Evolutionary conservation across 2,329 filamentous ascomycete genomes (phyloP).

Genomic region (Macrophomina tecta): DNA sequence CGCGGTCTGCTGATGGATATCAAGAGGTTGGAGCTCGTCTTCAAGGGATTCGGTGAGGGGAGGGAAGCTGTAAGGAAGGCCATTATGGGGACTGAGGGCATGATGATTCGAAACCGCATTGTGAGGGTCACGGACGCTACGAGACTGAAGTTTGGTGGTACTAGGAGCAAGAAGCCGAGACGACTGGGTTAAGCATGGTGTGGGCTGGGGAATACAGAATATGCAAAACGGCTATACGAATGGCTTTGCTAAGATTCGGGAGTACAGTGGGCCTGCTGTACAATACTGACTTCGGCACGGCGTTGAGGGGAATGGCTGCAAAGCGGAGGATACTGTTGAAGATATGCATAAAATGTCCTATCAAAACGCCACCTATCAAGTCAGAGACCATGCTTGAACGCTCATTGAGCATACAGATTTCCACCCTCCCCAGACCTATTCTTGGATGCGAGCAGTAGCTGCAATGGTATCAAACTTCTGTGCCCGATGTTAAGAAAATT

Average conservation of each 20-base stretch:
- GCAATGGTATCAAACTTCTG: slow-evolving; percentile 21
- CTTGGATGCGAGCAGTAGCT: slow-evolving; percentile 4
- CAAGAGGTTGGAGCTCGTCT: slow-evolving; percentile 75
- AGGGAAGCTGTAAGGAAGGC: slow-evolving; percentile 91
- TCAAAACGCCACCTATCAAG: slow-evolving; percentile 2
- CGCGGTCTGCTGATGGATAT: slow-evolving; percentile 79
- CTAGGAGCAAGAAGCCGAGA: slow-evolving; percentile 81
- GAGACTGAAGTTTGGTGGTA: slow-evolving; percentile 93
- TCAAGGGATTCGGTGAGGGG: slow-evolving; percentile 85
- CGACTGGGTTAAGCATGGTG: slow-evolving; percentile 66
- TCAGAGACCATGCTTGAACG: slow-evolving; percentile 18
- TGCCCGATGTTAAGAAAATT: neutral
- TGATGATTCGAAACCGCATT: slow-evolving; percentile 74
- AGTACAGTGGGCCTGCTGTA: slow-evolving; percentile 6
- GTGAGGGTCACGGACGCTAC: slow-evolving; percentile 83
- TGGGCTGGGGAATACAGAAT: neutral
- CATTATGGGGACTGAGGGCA: slow-evolving; percentile 83
- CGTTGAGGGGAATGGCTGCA: neutral
- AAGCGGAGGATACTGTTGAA: neutral
- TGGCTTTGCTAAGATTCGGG: neutral
- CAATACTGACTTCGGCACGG: neutral
- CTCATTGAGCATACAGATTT: slow-evolving; percentile 20
- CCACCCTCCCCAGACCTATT: slow-evolving; percentile 10
- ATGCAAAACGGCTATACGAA: too few species aligned
- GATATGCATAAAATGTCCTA: slow-evolving; percentile 2